Evolutionary conservation across 1,284 basidiomycete species (phyloP), one percentile per base, ranked within the genome.

Genomic region (Porodaedalea pini): DNA sequence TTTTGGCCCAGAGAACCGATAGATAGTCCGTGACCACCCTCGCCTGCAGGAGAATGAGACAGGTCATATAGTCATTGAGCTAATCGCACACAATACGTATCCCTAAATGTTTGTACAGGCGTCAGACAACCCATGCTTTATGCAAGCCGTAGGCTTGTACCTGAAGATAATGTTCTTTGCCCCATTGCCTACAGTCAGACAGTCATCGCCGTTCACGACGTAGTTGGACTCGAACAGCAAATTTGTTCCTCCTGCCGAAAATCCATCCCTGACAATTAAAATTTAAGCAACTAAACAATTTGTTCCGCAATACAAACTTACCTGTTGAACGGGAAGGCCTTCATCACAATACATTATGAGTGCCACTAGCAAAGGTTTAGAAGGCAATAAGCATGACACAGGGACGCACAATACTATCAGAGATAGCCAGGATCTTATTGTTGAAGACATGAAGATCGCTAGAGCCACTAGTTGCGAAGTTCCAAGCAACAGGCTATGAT

Each of bases 241-340:
- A 62, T 85, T 76, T 0, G 73, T 77, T 3, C 83, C 82, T 29
- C 77, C 77, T 2, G 80, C 81, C 39, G 76, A 79, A 65, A 84
- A 85, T 0, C 82, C 82, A 39, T 50, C 50, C n/a, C 31, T 62
- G 34, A 45, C 10, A 23, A 31, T 21, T 8, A 32, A 29, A 10
- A 7, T 10, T 29, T 34, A 43, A n/a, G 10, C 27, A 17, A 5
- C 19, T 23, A 25, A 40, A n/a, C 17, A 29, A 40, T 5, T 23
- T 7, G 3, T 21, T 6, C 23, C 13, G 45, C 15, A 44, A 40
- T 31, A 4, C 10, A 8, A 8, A 70, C 79, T 53, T 68, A 82
- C 78, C 81, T 85, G 62, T 85, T 84, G 70, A 83, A 84, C 3
- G 82, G 82, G 71, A 83, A 83, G 0, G 78, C 73, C 77, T 82